A percentile compares a stretch with the other conserved stretches of the same genome.
Evolutionary conservation across 306 rosid genomes (phyloP).

Genomic region (Quercus parvula): DNA sequence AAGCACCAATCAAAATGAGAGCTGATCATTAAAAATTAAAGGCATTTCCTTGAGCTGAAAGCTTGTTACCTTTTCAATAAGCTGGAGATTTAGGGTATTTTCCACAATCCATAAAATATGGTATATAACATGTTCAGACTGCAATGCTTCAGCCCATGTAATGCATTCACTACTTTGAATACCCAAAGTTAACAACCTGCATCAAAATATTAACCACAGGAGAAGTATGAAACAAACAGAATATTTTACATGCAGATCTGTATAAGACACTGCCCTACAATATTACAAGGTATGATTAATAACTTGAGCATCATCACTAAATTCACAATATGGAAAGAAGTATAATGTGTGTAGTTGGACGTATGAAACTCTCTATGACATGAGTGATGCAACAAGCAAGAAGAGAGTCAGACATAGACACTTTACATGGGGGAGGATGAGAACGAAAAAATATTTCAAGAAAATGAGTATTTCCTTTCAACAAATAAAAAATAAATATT

Average conservation of each 20-base stretch:
- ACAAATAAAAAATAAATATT: background rate
- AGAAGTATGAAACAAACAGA: constrained; percentile 3
- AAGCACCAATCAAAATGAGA: background rate
- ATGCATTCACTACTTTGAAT: constrained; percentile 61
- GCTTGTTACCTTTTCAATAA: constrained; percentile 73
- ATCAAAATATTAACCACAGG: constrained; percentile 17
- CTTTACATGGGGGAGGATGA: background rate
- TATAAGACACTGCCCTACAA: background rate
- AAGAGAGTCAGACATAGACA: background rate
- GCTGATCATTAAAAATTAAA: background rate
- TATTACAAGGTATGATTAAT: constrained; percentile 1
- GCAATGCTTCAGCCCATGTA: constrained; percentile 67
- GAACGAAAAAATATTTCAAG: background rate
- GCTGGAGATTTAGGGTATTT: constrained; percentile 75
- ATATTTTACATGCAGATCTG: background rate
- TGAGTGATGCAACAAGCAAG: background rate
- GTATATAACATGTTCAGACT: constrained; percentile 51
- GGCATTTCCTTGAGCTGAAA: background rate
- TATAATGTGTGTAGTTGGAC: too few species aligned
- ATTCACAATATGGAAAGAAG: too few species aligned
- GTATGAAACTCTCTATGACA: background rate
- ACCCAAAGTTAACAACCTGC: constrained; percentile 64
- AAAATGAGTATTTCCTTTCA: background rate
- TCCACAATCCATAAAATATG: constrained; percentile 82
- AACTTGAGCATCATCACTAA: background rate